Conservation (phyloP, 345 rosid genomes). For the Bruguiera parviflora region DNA sequence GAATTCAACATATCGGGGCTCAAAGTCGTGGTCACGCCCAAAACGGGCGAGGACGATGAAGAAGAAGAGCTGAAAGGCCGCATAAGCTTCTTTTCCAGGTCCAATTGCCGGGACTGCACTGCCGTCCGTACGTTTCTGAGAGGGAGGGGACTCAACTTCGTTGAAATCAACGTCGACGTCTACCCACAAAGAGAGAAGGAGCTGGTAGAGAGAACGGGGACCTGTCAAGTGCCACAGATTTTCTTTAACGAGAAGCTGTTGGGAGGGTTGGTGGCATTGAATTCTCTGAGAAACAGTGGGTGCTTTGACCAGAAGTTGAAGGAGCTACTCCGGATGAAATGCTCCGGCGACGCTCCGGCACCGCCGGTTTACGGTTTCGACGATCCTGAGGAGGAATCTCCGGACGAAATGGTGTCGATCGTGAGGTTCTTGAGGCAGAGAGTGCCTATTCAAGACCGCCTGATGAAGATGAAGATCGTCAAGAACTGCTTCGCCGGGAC, state of each 20-base stretch:
- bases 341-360: slow-evolving; percentile 56
- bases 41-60: slow-evolving; percentile 37
- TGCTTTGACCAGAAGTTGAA: slow-evolving; percentile 50
- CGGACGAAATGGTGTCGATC: slow-evolving; percentile 47
- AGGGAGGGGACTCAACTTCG: slow-evolving; percentile 50
- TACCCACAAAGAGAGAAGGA: slow-evolving; percentile 58
- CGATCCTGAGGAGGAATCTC: slow-evolving; percentile 32
- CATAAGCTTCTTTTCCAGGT: slow-evolving; percentile 66
- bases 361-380: slow-evolving; percentile 63
- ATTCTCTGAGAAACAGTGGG: slow-evolving; percentile 72
- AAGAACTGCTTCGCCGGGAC: slow-evolving; percentile 80
- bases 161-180: slow-evolving; percentile 85
- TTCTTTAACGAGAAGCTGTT: slow-evolving; percentile 78
- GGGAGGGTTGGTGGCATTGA: slow-evolving; percentile 77
- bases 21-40: slow-evolving; percentile 58
- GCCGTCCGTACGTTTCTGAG: slow-evolving; percentile 72
- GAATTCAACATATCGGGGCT: slow-evolving; percentile 72
- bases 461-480: slow-evolving; percentile 82
- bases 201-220: slow-evolving; percentile 57
- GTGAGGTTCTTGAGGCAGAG: slow-evolving; percentile 59
- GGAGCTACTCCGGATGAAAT: slow-evolving; percentile 49
- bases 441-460: slow-evolving; percentile 76
- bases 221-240: slow-evolving; percentile 67
- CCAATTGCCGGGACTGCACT: slow-evolving; percentile 73
- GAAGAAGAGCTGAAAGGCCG: slow-evolving; percentile 45